Evolutionary conservation across 352 stramenopile genomes (phyloP), one percentile per base, ranked within the genome.

Genomic region (Phytophthora boehmeriae): DNA sequence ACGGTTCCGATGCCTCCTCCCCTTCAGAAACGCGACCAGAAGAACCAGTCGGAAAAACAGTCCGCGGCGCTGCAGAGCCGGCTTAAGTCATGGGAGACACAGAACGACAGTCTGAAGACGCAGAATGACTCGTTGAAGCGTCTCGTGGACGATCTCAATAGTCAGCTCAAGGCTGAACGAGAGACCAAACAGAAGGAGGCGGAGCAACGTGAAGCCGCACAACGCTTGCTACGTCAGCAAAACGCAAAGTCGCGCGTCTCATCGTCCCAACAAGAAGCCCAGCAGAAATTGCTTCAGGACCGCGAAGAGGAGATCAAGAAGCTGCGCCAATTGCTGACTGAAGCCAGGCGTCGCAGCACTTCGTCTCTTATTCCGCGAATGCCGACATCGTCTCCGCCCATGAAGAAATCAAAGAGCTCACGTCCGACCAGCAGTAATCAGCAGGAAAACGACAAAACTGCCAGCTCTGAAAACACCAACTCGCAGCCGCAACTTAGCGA

Each of bases 31-130:
- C 83, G 88, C 50, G 93, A 98, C 46, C 92, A 98, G 62, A 91
- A 92, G 69, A 88, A 89, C 51, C 86, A 98, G 51, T 93, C 95
- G 63, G 92, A 98, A 57, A 95, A 96, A 62, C 74, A 96, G 13
- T 78, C 83, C 19, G 80, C 82, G 27, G 61, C 88, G 28, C 77
- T 95, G 41, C 72, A 91, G 68, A 87, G 73, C 54, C 86, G 92
- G 56, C 76, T 90, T 59, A 96, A 94, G 56, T 75, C 80, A 1
- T 83, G 92, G 22, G 89, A 96, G 50, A 76, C 75, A 3, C 80
- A 95, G 52, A 77, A 77, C n/a, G 66, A 66, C 8, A 88, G 68
- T 39, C 59, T 89, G 34, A 83, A 78, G 42, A 76, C 67, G 20
- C 84, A 93, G 63, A 87, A 78, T 27, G 79, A 90, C 13, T 75